Percentiles rank a stretch among this genome's conserved stretches.
Conservation (phyloP, 306 rosid species). For the Ammopiptanthus mongolicus region DNA sequence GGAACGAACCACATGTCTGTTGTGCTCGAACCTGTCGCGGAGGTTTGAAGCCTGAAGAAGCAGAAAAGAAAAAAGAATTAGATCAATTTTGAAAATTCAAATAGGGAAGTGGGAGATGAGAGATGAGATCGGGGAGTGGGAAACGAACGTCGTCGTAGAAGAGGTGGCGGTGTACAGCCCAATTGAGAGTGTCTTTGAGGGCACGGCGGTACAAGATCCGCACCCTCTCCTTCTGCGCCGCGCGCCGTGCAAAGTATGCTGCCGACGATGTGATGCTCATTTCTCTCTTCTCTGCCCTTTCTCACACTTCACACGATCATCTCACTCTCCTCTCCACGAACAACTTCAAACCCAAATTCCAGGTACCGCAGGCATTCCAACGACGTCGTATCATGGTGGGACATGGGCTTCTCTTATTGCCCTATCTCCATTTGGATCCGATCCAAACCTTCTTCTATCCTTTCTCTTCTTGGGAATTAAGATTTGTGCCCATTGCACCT, state of each 20-base stretch:
- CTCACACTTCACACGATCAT: background rate
- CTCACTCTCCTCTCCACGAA: background rate
- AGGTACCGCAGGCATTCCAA: too few species aligned
- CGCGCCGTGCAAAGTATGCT: slow-evolving; percentile 72
- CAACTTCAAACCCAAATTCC: too few species aligned
- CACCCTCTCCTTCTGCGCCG: slow-evolving; percentile 92
- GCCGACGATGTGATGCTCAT: slow-evolving; percentile 53
- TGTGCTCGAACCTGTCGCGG: slow-evolving; percentile 78
- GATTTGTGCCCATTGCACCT: too few species aligned
- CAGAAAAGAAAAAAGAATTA: background rate
- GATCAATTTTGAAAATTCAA: background rate
- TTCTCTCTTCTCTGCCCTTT: background rate
- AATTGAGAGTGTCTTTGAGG: slow-evolving; percentile 88
- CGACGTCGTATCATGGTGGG: too few species aligned
- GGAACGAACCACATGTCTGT: slow-evolving; percentile 74
- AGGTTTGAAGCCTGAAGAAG: slow-evolving; percentile 66
- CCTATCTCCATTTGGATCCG: too few species aligned
- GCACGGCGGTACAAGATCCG: slow-evolving; percentile 92
- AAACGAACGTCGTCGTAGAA: slow-evolving; percentile 69
- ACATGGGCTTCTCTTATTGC: too few species aligned
- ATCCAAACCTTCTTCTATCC: too few species aligned
- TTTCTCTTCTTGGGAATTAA: too few species aligned
- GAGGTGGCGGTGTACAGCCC: slow-evolving; percentile 99
- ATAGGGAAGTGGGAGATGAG: background rate
- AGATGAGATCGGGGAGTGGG: too few species aligned